Evolutionary conservation across 805 yeast genomes (phyloP).

Genomic region (Saturnispora dispora): DNA sequence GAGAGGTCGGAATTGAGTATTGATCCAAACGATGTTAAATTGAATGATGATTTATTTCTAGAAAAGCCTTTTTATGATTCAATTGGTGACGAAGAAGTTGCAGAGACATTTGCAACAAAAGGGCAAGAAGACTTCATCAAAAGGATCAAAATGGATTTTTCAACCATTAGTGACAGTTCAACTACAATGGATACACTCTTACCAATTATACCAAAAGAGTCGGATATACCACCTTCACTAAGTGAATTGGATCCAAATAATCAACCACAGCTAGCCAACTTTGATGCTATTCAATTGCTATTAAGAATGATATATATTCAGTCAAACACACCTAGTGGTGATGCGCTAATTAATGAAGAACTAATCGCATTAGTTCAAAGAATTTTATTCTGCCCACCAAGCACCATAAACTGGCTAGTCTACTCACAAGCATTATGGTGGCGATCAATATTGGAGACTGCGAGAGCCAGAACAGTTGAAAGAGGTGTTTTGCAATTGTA

Average conservation of each 20-base stretch:
- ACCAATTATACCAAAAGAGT: slow-evolving; percentile 55
- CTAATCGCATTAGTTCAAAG: slow-evolving; percentile 68
- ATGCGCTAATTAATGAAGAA: slow-evolving; percentile 72
- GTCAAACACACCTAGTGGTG: slow-evolving; percentile 63
- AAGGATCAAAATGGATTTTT: slow-evolving; percentile 35
- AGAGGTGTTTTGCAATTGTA: slow-evolving; percentile 92
- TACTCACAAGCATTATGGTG: slow-evolving; percentile 84
- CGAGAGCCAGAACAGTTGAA: slow-evolving; percentile 78
- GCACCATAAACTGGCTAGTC: slow-evolving; percentile 59
- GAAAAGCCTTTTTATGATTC: slow-evolving; percentile 68
- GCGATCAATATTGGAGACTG: slow-evolving; percentile 75
- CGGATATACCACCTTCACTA: slow-evolving; percentile 51
- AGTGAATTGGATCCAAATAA: slow-evolving; percentile 62
- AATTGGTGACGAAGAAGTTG: slow-evolving; percentile 38
- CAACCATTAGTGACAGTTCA: slow-evolving; percentile 7
- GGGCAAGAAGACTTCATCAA: slow-evolving; percentile 24
- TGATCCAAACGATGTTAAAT: slow-evolving; percentile 47
- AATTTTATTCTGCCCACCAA: slow-evolving; percentile 45
- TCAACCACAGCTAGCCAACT: slow-evolving; percentile 63
- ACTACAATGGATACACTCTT: slow-evolving; percentile 28
- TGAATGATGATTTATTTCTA: slow-evolving; percentile 69
- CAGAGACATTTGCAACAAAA: slow-evolving; percentile 17
- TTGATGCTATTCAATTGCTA: slow-evolving; percentile 68
- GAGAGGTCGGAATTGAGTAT: slow-evolving; percentile 16
- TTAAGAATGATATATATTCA: slow-evolving; percentile 55